Evolutionary conservation across 352 stramenopile genomes (phyloP).

Genomic region (Synura sp.): DNA sequence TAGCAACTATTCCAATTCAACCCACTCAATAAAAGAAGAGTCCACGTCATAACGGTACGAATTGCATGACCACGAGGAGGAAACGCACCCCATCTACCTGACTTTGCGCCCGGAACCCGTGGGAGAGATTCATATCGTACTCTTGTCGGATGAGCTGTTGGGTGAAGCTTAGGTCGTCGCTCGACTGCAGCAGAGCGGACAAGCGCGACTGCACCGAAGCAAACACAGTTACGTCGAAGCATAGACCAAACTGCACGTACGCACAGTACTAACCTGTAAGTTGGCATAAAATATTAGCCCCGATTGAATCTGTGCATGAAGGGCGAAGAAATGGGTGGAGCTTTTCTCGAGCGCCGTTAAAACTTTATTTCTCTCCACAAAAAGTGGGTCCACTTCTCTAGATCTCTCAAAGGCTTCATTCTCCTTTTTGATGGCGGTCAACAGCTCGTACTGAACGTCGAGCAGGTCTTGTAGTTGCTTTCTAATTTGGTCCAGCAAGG

Average conservation of each 20-base stretch:
- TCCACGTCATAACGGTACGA: background rate
- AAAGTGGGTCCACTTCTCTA: background rate
- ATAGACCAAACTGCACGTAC: no score
- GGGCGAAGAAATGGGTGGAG: background rate
- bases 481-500: background rate
- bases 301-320: slow-evolving; percentile 1
- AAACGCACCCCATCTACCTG: background rate
- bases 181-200: background rate
- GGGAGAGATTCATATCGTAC: background rate
- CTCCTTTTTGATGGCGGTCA: background rate
- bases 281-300: slow-evolving; percentile 11
- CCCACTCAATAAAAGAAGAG: background rate
- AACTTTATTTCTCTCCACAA: background rate
- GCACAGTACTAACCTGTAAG: slow-evolving; percentile 4
- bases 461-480: background rate
- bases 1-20: background rate
- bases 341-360: background rate
- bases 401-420: background rate
- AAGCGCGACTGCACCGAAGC: background rate
- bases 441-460: background rate
- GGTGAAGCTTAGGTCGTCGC: background rate
- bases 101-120: no score
- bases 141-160: slow-evolving; percentile 22
- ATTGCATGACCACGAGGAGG: background rate
- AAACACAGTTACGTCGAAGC: background rate